Percentiles rank a stretch among this genome's conserved stretches.
Evolutionary conservation across 306 rosid species (phyloP).

Genomic region (Lathyrus aphaca): DNA sequence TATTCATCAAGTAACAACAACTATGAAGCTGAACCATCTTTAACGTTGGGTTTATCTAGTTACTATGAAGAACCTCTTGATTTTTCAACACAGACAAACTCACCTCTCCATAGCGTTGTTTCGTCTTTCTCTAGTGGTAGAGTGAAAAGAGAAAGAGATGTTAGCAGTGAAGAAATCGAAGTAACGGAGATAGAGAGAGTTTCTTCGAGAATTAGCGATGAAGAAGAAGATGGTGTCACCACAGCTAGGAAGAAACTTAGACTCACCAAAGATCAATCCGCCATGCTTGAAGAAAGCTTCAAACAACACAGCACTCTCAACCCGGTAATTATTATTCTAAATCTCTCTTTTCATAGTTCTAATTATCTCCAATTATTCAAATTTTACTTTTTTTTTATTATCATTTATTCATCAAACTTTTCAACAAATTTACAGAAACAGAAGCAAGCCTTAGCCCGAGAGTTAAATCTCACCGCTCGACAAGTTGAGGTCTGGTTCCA

Average conservation of each 20-base stretch:
- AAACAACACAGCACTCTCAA: slow-evolving; percentile 93
- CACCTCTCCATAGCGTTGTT: slow-evolving; percentile 70
- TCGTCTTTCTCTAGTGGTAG: slow-evolving; percentile 80
- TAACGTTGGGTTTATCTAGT: slow-evolving; percentile 66
- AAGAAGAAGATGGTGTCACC: slow-evolving; percentile 83
- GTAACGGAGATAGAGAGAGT: slow-evolving; percentile 51
- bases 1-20: not conserved
- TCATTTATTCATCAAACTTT: not conserved
- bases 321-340: slow-evolving; percentile 57
- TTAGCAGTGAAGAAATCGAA: slow-evolving; percentile 66
- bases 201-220: slow-evolving; percentile 73
- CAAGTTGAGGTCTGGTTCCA: slow-evolving; percentile 99
- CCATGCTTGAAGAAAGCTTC: slow-evolving; percentile 92
- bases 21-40: slow-evolving; percentile 56
- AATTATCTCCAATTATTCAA: not conserved
- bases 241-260: slow-evolving; percentile 90
- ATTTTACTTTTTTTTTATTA: not conserved
- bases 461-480: slow-evolving; percentile 74
- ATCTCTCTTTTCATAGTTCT: not conserved
- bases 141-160: slow-evolving; percentile 91
- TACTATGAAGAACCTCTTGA: slow-evolving; percentile 40
- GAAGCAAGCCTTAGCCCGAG: slow-evolving; percentile 89
- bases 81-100: slow-evolving; percentile 51
- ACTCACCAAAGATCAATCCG: slow-evolving; percentile 88
- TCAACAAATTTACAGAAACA: slow-evolving; percentile 64